Evolutionary conservation across 805 yeast species (phyloP).

Genomic region (Grigorovia yakushimaensis): DNA sequence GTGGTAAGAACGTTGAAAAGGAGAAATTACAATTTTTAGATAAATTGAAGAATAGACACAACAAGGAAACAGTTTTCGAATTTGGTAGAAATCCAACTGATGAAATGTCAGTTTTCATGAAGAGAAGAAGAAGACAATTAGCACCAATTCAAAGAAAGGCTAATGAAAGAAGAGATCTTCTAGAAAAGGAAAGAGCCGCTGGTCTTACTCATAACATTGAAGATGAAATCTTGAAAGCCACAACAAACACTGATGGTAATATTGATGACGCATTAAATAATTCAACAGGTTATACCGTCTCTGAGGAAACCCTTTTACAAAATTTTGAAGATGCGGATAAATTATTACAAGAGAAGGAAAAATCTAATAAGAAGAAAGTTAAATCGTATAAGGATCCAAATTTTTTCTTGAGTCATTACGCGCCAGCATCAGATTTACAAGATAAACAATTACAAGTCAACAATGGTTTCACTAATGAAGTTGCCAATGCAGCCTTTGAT

Average conservation of each 20-base stretch:
- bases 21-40: constrained; percentile 67
- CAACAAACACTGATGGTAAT: constrained; percentile 7
- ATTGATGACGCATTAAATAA: constrained; percentile 22
- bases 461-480: constrained; percentile 70
- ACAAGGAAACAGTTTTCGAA: constrained; percentile 91
- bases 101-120: constrained; percentile 73
- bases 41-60: constrained; percentile 54
- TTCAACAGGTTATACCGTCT: constrained; percentile 37
- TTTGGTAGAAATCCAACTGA: constrained; percentile 60
- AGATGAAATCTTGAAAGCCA: constrained; percentile 55
- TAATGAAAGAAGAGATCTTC: constrained; percentile 52
- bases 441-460: constrained; percentile 60
- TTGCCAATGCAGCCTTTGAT: constrained; percentile 79
- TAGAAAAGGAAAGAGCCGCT: constrained; percentile 64
- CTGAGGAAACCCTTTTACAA: constrained; percentile 30
- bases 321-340: constrained; percentile 36
- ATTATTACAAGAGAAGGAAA: constrained; percentile 17
- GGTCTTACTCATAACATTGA: constrained; percentile 67
- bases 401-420: constrained; percentile 80
- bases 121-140: constrained; percentile 71
- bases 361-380: constrained; percentile 22
- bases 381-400: constrained; percentile 66
- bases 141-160: constrained; percentile 83
- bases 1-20: constrained; percentile 65
- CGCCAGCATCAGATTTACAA: constrained; percentile 68